A percentile compares a stretch with the other conserved stretches of the same genome.
Evolutionary conservation across 75 land plant species (phyloP).

Genomic region (Ceratopteris richardii): DNA sequence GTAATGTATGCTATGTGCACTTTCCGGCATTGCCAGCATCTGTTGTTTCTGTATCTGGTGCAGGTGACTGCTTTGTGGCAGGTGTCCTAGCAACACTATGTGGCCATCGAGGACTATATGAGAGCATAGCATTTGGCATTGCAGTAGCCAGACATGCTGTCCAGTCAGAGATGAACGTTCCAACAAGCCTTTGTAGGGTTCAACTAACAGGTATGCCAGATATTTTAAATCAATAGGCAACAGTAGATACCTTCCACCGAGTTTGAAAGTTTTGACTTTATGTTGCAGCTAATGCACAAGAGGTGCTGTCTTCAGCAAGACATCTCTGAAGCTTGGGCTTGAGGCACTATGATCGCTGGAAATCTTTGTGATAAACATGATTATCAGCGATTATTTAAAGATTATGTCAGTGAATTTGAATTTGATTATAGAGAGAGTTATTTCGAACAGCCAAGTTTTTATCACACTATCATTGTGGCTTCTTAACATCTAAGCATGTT

Average conservation of each 20-base stretch:
- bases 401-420: too few relatives aligned
- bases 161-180: constrained; percentile 58
- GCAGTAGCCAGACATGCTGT: constrained; percentile 80
- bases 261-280: neutral
- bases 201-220: constrained; percentile 55
- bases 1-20: constrained; percentile 23
- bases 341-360: too few relatives aligned
- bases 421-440: too few relatives aligned
- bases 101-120: constrained; percentile 40
- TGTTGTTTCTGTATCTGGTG: constrained; percentile 78
- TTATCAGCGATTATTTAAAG: too few relatives aligned
- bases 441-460: too few relatives aligned
- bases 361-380: too few relatives aligned
- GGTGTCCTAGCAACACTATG: constrained; percentile 58
- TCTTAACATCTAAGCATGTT: too few relatives aligned
- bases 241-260: neutral
- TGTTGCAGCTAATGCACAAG: neutral
- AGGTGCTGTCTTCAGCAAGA: neutral
- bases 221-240: neutral
- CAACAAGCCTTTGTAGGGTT: constrained; percentile 21
- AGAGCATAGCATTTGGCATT: constrained; percentile 63
- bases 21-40: constrained; percentile 73
- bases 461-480: too few relatives aligned
- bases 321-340: too few relatives aligned
- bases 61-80: constrained; percentile 95